Evolutionary conservation across 176 grass and related monocot genomes (phyloP).

Genomic region (Raddia distichophylla): DNA sequence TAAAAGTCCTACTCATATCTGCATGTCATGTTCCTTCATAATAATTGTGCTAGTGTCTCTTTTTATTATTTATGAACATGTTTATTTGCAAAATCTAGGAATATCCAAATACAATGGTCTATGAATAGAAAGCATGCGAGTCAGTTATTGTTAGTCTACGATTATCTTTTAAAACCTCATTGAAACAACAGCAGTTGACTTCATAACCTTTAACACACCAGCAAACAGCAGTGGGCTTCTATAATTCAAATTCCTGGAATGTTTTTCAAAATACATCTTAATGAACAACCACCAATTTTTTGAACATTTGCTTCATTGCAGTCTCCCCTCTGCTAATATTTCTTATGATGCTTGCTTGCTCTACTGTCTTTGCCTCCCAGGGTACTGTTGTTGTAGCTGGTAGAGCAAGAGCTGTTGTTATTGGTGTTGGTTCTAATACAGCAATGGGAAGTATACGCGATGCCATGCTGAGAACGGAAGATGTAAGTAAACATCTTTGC

Average conservation of each 20-base stretch:
- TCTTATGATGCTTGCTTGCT: constrained; percentile 17
- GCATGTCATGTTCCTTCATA: constrained; percentile 22
- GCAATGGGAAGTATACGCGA: constrained; percentile 99
- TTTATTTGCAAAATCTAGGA: background rate
- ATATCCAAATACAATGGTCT: background rate
- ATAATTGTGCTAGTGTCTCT: background rate
- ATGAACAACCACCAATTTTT: background rate
- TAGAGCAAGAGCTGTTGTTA: constrained; percentile 90
- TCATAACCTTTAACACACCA: background rate
- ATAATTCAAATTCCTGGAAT: background rate
- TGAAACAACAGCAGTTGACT: background rate
- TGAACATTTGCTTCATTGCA: constrained; percentile 9
- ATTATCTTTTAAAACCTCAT: constrained; percentile 6
- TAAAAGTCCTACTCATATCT: constrained; percentile 12
- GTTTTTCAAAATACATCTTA: background rate
- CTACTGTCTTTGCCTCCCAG: constrained; percentile 46
- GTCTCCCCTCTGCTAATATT: constrained; percentile 1
- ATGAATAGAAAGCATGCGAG: background rate
- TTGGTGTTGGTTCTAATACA: constrained; percentile 91
- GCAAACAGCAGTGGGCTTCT: constrained; percentile 5
- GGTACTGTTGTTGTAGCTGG: constrained; percentile 96
- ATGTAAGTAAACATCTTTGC: constrained; percentile 65
- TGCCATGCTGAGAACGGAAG: constrained; percentile 91
- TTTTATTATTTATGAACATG: constrained; percentile 22
- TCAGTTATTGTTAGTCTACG: background rate